Evolutionary conservation across 1,284 basidiomycete species (phyloP).

Genomic region (Pholiota adiposa): DNA sequence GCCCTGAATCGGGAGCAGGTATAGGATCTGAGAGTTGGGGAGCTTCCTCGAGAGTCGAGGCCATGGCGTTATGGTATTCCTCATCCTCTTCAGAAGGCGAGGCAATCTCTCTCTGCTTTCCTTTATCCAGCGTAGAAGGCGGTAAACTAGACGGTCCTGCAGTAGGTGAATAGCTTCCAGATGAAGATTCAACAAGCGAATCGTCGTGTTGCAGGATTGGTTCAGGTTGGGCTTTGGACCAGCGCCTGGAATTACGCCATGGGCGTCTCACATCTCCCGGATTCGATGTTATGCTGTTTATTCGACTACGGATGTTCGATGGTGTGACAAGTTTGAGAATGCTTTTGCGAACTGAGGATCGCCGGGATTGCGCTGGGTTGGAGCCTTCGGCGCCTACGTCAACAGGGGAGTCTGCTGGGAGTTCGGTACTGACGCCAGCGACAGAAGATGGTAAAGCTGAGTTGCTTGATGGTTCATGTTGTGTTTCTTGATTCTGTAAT

Average conservation of each 20-base stretch:
- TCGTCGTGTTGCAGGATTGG: neutral
- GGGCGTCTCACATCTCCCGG: constrained; percentile 24
- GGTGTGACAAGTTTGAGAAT: constrained; percentile 39
- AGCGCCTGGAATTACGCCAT: constrained; percentile 37
- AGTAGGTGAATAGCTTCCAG: constrained; percentile 8
- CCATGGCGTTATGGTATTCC: constrained; percentile 9
- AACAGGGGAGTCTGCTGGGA: constrained; percentile 12
- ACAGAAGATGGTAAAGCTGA: constrained; percentile 14
- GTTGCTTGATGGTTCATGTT: constrained; percentile 4
- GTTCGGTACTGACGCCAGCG: constrained; percentile 20
- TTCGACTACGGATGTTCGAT: constrained; percentile 23
- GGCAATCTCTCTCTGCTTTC: constrained; percentile 26
- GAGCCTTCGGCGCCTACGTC: constrained; percentile 13
- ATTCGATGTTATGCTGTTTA: constrained; percentile 18
- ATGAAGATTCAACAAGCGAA: constrained; percentile 15
- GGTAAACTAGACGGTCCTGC: constrained; percentile 19
- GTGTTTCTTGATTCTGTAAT: constrained; percentile 10
- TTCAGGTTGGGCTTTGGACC: constrained; percentile 33
- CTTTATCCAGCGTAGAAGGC: constrained; percentile 25
- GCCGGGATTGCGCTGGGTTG: constrained; percentile 23
- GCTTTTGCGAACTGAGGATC: constrained; percentile 35
- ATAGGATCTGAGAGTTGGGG: neutral
- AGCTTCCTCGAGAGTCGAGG: constrained; percentile 7
- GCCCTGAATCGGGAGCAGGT: neutral
- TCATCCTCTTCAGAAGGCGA: constrained; percentile 15